Conservation (phyloP, 257 asterid species). For the Solanum microdontum region DNA sequence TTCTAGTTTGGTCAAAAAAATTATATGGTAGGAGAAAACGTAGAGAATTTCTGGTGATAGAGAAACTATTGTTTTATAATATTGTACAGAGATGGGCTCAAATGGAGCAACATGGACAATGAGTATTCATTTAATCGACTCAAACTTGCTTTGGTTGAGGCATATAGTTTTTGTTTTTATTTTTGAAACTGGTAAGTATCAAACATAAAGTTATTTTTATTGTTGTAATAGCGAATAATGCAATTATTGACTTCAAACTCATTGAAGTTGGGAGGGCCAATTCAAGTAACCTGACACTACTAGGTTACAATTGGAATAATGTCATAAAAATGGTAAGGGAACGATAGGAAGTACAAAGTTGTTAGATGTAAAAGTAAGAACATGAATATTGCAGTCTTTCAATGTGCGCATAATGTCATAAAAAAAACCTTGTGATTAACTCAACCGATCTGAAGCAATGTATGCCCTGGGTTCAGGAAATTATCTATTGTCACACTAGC, state of each 20-base stretch:
- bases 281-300: not conserved
- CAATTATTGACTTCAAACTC: not conserved
- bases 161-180: not conserved
- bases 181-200: too few species aligned
- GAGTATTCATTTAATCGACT: not conserved
- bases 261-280: not conserved
- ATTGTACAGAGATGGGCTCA: not conserved
- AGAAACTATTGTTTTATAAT: not conserved
- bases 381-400: slow-evolving; percentile 73
- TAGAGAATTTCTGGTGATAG: not conserved
- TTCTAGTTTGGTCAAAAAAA: not conserved
- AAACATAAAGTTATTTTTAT: not conserved
- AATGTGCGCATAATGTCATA: slow-evolving; percentile 69
- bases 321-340: not conserved
- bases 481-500: slow-evolving; percentile 56
- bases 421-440: slow-evolving; percentile 71
- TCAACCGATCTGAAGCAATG: slow-evolving; percentile 70
- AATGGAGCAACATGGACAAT: not conserved
- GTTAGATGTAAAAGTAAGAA: not conserved
- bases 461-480: slow-evolving; percentile 75
- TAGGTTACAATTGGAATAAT: not conserved
- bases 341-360: too few species aligned
- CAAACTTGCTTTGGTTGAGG: not conserved
- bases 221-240: not conserved
- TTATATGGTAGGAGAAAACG: not conserved